These are phyloP conservation scores for Lodderomyces beijingensis DNA, from an alignment of 1,139 yeast genomes.

Conservation along the genomic window DNA sequence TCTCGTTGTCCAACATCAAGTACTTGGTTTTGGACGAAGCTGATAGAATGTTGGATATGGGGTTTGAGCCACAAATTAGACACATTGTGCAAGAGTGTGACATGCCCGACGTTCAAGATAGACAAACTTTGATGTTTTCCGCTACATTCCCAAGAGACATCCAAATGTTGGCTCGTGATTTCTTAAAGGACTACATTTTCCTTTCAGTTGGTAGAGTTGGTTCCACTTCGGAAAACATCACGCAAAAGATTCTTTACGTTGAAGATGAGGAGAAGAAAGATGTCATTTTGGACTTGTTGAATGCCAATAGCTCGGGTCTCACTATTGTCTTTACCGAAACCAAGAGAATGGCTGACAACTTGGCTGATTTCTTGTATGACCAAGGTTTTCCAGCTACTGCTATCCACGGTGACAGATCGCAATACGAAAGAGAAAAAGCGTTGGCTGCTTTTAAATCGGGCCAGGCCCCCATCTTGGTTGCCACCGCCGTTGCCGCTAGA, in stretches of 20 bases:
- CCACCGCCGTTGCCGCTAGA: slow-evolving; percentile 99
- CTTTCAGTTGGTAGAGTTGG: slow-evolving; percentile 98
- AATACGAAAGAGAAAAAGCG: slow-evolving; percentile 96
- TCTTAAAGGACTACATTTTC: slow-evolving; percentile 92
- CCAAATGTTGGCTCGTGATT: slow-evolving; percentile 95
- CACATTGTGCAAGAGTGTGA: slow-evolving; percentile 96
- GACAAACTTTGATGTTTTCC: slow-evolving; percentile 97
- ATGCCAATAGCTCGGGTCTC: slow-evolving; percentile 75
- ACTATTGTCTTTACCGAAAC: slow-evolving; percentile 96
- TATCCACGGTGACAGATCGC: slow-evolving; percentile 98
- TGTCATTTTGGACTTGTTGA: slow-evolving; percentile 80
- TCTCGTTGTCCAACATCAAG: slow-evolving; percentile 84
- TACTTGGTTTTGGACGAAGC: slow-evolving; percentile 97
- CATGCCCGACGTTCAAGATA: slow-evolving; percentile 85
- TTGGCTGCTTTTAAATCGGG: slow-evolving; percentile 85
- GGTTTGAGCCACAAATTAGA: slow-evolving; percentile 99
- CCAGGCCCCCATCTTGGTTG: slow-evolving; percentile 87
- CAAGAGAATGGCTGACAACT: slow-evolving; percentile 95
- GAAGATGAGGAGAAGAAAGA: slow-evolving; percentile 95
- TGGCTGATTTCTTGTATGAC: slow-evolving; percentile 85
- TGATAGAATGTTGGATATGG: slow-evolving; percentile 99
- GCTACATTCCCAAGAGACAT: slow-evolving; percentile 99
- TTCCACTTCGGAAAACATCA: slow-evolving; percentile 94
- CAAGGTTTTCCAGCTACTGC: slow-evolving; percentile 96
- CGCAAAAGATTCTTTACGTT: slow-evolving; percentile 88